Evolutionary conservation across 352 stramenopile species (phyloP).

Genomic region (Phytophthora gonapodyides): DNA sequence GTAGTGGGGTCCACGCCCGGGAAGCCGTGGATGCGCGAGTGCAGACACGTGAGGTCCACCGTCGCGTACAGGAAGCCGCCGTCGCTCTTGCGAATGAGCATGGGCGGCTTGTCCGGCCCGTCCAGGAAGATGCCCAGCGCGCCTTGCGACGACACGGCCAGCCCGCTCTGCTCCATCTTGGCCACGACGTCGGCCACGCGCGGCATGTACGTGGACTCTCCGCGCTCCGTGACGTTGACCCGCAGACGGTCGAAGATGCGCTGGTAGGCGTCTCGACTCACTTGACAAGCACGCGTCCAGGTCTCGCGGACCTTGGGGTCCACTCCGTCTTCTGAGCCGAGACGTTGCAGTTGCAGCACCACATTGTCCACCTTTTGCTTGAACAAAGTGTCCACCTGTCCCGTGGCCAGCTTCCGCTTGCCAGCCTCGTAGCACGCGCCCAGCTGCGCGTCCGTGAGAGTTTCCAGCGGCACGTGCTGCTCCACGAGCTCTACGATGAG

Average conservation of each 20-base stretch:
- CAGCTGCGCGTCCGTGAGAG: conserved; percentile 63
- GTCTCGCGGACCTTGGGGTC: conserved; percentile 48
- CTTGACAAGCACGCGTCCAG: conserved; percentile 70
- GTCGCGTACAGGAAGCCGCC: conserved; percentile 83
- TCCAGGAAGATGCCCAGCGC: conserved; percentile 80
- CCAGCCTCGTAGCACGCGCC: conserved; percentile 73
- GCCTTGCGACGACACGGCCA: conserved; percentile 62
- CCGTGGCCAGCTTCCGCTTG: conserved; percentile 43
- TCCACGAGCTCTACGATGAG: conserved; percentile 76
- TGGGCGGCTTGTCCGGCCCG: conserved; percentile 66
- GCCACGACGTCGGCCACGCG: conserved; percentile 55
- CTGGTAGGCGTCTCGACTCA: conserved; percentile 71
- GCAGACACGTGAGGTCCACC: conserved; percentile 70
- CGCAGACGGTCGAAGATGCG: conserved; percentile 68
- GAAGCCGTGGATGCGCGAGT: conserved; percentile 77
- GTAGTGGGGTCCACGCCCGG: conserved; percentile 59
- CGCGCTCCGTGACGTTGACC: conserved; percentile 67
- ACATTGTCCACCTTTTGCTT: conserved; percentile 69
- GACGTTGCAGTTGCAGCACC: conserved; percentile 73
- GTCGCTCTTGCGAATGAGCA: conserved; percentile 86
- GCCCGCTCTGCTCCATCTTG: conserved; percentile 45
- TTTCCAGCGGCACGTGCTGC: conserved; percentile 45
- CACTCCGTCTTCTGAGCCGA: conserved; percentile 36
- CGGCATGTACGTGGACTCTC: conserved; percentile 79
- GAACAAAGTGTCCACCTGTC: conserved; percentile 50